Evolutionary conservation across 495 filamentous ascomycete species (phyloP), one percentile per base, ranked within the genome.

Genomic region (Tuber calosporum): DNA sequence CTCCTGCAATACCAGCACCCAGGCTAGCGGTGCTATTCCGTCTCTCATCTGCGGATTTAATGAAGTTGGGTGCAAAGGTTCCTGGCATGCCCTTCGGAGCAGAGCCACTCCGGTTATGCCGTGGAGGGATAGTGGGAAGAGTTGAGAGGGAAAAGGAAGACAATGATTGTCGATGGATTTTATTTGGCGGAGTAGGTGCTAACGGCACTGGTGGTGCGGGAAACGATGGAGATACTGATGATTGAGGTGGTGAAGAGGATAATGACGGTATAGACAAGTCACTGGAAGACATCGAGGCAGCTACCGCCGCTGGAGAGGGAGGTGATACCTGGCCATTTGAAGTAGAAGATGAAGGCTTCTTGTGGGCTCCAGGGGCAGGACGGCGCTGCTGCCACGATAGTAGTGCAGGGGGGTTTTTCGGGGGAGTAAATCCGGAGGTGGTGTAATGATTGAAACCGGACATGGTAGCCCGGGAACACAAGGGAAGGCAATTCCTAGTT

Each of bases 51-150:
- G 94, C 92, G 1, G 89, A 86, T 80, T 94, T 96, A 83, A 99
- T 97, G 81, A 98, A 98, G 22, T 90, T 90, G 6, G 96, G 95
- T 48, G 96, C 93, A 84, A 99, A 99, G 37, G 95, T 99, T 79
- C 85, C 85, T 81, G 74, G 73, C 45, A 79, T 62, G 19, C 58
- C 70, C 71, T 80, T 75, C 5, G 75, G 19, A 41, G 62, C 22
- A 11, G 78, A 74, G 43, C 53, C 77, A 48, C 70, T 80, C 66
- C 70, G 68, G 62, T 66, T 77, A 68, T 80, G 75, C 36, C 79
- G 75, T 13, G 66, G 66, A 22, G 70, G 69, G 3, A 42, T 79
- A 36, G 73, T 66, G 42, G 70, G 37, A 68, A 78, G 42, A 36
- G 71, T n/a, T 19, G 75, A 42, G 17, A 66, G 70, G n/a, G 75